Conservation (phyloP, 179 eudicot genomes). For the Gypsophila paniculata region DNA sequence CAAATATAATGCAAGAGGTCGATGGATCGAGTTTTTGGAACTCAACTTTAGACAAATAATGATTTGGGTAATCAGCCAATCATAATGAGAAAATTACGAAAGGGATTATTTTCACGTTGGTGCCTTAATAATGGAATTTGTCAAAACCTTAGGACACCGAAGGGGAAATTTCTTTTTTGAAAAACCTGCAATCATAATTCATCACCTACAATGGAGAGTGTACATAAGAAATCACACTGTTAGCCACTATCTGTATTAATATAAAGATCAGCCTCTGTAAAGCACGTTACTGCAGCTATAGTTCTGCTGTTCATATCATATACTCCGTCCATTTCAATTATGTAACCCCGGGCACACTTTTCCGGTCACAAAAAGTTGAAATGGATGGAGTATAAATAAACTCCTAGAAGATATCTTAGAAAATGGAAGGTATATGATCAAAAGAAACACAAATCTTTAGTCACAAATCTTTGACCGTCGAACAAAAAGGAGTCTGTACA, state of each 20-base stretch:
- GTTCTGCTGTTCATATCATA: conserved; percentile 5
- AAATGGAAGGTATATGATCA: background rate
- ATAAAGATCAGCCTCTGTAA: background rate
- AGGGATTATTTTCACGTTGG: too few relatives aligned
- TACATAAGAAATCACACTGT: background rate
- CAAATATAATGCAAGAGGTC: too few relatives aligned
- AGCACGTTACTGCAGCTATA: background rate
- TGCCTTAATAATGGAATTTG: too few relatives aligned
- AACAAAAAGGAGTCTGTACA: conserved; percentile 12
- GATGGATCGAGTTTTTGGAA: too few relatives aligned
- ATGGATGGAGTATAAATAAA: background rate
- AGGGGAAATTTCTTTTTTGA: too few relatives aligned
- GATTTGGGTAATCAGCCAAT: too few relatives aligned
- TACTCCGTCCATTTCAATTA: too few relatives aligned
- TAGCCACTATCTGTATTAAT: conserved; percentile 1
- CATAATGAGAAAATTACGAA: too few relatives aligned
- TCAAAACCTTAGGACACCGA: too few relatives aligned
- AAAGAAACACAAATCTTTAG: conserved; percentile 15
- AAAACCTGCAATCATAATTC: background rate
- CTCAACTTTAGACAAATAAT: too few relatives aligned
- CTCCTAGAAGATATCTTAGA: background rate
- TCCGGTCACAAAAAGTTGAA: too few relatives aligned
- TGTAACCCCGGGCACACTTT: too few relatives aligned
- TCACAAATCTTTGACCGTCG: conserved; percentile 5
- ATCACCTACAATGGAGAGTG: background rate